phyloP scores from a whole-genome alignment of 495 filamentous ascomycete species.

The Rhypophila decipiens region DNA sequence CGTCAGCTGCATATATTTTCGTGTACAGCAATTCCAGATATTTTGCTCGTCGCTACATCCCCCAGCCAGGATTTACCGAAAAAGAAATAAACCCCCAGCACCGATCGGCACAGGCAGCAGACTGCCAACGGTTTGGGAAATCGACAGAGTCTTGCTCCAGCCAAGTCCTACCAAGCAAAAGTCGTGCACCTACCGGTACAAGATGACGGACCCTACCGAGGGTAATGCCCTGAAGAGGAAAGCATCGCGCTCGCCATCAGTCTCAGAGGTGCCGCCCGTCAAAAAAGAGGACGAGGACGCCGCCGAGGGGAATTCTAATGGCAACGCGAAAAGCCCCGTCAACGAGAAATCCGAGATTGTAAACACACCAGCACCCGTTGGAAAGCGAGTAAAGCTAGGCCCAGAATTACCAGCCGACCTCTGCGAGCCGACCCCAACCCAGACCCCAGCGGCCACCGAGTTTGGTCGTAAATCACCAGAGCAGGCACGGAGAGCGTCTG shows the following conservation, averaged over 20 bases:
- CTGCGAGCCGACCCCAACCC: neutral
- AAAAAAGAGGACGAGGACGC: conserved; percentile 7
- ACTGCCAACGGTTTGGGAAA: no score
- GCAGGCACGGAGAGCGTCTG: conserved; percentile 8
- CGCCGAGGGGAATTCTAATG: conserved; percentile 10
- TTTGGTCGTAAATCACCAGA: neutral
- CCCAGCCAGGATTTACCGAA: no score
- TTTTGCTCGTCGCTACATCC: no score
- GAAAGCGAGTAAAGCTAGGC: no score
- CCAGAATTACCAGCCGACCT: no score
- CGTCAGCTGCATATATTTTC: no score
- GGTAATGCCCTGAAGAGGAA: conserved; percentile 16
- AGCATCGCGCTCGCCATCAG: conserved; percentile 12
- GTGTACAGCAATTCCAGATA: no score
- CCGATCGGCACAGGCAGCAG: no score
- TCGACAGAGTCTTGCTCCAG: no score
- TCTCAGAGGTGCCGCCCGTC: conserved; percentile 2
- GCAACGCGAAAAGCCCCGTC: conserved; percentile 3
- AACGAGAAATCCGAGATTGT: neutral
- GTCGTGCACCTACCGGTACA: neutral
- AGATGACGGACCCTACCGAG: neutral
- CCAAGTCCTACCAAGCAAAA: neutral
- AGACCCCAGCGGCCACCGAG: neutral
- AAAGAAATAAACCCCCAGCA: no score
- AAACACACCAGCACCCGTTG: neutral